A percentile compares a stretch with the other conserved stretches of the same genome.
Conservation (phyloP, 2,329 filamentous ascomycete genomes). For the Scedosporium boydii region DNA sequence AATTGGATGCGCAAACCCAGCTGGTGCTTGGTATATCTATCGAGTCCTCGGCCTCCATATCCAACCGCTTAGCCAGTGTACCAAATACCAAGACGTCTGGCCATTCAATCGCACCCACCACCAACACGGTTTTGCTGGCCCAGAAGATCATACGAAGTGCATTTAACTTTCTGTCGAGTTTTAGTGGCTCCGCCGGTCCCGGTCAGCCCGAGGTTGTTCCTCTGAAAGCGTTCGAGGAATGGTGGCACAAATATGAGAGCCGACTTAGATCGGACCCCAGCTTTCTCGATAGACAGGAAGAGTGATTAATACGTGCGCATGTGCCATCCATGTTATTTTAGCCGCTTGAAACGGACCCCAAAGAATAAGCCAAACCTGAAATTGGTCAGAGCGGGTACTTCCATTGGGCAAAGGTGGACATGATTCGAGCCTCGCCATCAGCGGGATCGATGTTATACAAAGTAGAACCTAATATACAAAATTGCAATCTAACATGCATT, state of each 20-base stretch:
- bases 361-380: too few relatives aligned
- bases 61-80: constrained; percentile 46
- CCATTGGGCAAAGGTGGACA: too few relatives aligned
- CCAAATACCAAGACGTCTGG: constrained; percentile 13
- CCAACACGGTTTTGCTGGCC: constrained; percentile 62
- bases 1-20: constrained; percentile 24
- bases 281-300: constrained; percentile 63
- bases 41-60: constrained; percentile 66
- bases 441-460: too few relatives aligned
- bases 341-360: too few relatives aligned
- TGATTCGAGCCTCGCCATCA: too few relatives aligned
- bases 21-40: constrained; percentile 74
- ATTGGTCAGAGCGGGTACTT: too few relatives aligned
- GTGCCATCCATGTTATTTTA: neutral
- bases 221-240: constrained; percentile 90
- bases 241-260: constrained; percentile 95
- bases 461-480: too few relatives aligned
- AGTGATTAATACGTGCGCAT: neutral
- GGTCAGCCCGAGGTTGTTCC: constrained; percentile 77
- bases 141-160: constrained; percentile 94
- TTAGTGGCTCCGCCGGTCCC: constrained; percentile 54
- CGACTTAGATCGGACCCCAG: constrained; percentile 76
- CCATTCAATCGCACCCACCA: constrained; percentile 13
- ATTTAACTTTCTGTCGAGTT: constrained; percentile 91
- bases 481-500: too few relatives aligned